Percentiles rank a stretch among this genome's conserved stretches.
phyloP scores from a whole-genome alignment of 352 stramenopile genomes.

The Peronosclerospora sorghi region DNA sequence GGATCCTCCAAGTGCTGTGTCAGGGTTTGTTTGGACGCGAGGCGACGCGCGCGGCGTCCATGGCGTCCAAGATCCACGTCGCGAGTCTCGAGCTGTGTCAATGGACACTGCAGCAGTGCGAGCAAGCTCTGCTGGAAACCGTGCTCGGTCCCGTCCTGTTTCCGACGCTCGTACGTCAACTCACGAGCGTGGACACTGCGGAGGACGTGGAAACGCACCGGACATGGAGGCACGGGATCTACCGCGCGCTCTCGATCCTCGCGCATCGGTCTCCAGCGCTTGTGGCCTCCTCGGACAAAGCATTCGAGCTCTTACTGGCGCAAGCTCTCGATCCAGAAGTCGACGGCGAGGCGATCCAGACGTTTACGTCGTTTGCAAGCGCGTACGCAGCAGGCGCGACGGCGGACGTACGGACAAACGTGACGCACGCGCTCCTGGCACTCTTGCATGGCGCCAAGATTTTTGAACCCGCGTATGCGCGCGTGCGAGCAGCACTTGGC shows the following conservation, averaged over 20 bases:
- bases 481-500: constrained; percentile 47
- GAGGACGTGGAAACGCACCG: constrained; percentile 29
- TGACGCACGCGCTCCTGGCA: constrained; percentile 39
- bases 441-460: constrained; percentile 48
- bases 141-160: constrained; percentile 59
- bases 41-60: constrained; percentile 27
- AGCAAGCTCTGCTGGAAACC: constrained; percentile 26
- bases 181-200: constrained; percentile 43
- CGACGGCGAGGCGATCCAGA: constrained; percentile 41
- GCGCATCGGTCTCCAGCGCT: constrained; percentile 24
- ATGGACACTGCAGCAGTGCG: constrained; percentile 46
- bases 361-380: constrained; percentile 37
- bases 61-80: constrained; percentile 56
- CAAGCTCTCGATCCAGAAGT: constrained; percentile 49
- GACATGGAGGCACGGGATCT: constrained; percentile 52
- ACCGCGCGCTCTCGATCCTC: constrained; percentile 43
- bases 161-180: constrained; percentile 45
- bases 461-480: constrained; percentile 45
- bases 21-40: constrained; percentile 68
- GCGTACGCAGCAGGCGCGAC: constrained; percentile 28
- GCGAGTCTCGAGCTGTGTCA: constrained; percentile 41
- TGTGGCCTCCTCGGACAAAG: constrained; percentile 41
- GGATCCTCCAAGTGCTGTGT: constrained; percentile 63
- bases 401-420: constrained; percentile 20
- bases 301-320: constrained; percentile 68